Evolutionary conservation across 169 alveolate species (phyloP), one percentile per base, ranked within the genome.

Genomic region (Plasmodium relictum): DNA sequence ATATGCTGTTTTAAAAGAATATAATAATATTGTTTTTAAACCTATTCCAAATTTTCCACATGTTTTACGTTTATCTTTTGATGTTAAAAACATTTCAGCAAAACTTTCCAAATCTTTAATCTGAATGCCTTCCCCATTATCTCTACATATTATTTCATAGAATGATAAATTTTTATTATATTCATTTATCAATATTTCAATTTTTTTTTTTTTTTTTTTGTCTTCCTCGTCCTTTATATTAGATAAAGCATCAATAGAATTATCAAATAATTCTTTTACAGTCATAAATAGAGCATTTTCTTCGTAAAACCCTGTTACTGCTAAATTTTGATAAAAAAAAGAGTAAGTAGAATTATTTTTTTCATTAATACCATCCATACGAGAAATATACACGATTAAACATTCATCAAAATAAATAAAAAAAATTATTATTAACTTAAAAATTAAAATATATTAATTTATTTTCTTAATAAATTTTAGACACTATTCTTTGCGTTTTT

Each of bases 241-340:
- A 50, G 50, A 41, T 42, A 86, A 37, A 0, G 92, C 87, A 86
- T 86, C 92, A 39, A 86, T 61, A 8, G 92, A 86, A 59, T 86
- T 86, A 48, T 86, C 92, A 71, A 86, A 86, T 48, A 86, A 73
- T 63, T 86, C 92, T 69, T 86, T 86, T 26, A 86, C 92, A 24
- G 92, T 86, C 92, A 86, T 86, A 70, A 86, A 86, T 31, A 86
- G 69, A 39, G 88, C 86, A 45, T 86, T 86, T n/a, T 86, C 92
- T 52, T 86, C 92, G 70, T 63, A 71, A 86, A 86, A 86, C 0
- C 92, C 92, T n/a, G 92, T 71, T 37, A 86, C 92, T 7, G 92
- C 56, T 50, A 86, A 70, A 45, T 86, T 86, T 86, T 86, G 69
- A 45, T 31, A 86, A 71, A 86, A 86, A 48, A 86, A 86, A 26